Conservation (phyloP, 352 stramenopile species). For the Pythium folliculosum region DNA sequence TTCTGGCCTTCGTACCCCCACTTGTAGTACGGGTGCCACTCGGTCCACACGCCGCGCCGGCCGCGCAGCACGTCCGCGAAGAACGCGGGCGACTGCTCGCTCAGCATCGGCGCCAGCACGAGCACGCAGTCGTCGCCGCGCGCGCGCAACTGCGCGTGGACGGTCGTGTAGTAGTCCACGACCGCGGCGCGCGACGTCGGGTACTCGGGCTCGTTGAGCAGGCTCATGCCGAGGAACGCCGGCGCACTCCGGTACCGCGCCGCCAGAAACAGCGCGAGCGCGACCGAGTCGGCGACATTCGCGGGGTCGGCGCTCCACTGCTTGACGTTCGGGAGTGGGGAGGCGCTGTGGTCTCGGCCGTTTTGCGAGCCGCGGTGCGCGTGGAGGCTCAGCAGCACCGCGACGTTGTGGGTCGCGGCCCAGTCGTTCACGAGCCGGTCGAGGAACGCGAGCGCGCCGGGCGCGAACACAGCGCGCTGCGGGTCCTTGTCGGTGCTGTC, state of each 20-base stretch:
- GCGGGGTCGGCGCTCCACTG: conserved; percentile 28
- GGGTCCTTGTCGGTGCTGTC: background rate
- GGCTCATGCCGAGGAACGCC: conserved; percentile 36
- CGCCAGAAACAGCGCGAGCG: conserved; percentile 32
- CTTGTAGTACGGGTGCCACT: conserved; percentile 49
- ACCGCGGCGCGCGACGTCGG: conserved; percentile 22
- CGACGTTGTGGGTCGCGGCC: conserved; percentile 45
- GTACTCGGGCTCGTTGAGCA: conserved; percentile 38
- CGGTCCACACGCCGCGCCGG: conserved; percentile 35
- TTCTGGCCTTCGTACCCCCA: conserved; percentile 37
- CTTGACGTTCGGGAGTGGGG: conserved; percentile 15
- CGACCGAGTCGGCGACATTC: conserved; percentile 30
- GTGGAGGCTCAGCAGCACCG: conserved; percentile 70
- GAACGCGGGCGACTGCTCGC: conserved; percentile 23
- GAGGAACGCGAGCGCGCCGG: conserved; percentile 35
- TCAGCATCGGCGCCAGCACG: conserved; percentile 27
- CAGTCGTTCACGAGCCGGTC: conserved; percentile 58
- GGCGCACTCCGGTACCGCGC: conserved; percentile 25
- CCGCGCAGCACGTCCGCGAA: conserved; percentile 22
- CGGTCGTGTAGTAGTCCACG: conserved; percentile 27
- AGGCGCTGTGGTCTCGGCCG: conserved; percentile 52
- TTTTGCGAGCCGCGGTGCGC: conserved; percentile 56
- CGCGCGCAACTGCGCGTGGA: conserved; percentile 28
- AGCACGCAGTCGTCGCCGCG: conserved; percentile 34
- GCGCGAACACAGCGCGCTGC: conserved; percentile 27